These are phyloP conservation scores for Neoscytalidium dimidiatum DNA, from an alignment of 2,329 filamentous ascomycete species.

Conservation along the genomic window DNA sequence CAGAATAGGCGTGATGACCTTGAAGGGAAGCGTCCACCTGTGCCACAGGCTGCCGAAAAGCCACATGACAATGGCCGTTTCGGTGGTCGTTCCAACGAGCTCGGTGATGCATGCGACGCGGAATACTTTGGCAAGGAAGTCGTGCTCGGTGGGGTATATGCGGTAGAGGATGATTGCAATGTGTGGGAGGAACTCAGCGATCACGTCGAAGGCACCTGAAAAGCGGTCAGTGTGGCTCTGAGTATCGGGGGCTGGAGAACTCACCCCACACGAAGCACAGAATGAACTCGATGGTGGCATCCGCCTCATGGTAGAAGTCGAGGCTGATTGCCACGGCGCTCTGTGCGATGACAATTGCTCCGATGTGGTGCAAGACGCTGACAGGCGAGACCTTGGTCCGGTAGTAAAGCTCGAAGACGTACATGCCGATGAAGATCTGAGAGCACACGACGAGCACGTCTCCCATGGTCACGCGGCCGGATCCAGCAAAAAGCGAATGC, in stretches of 20 bases:
- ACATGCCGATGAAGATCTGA: constrained; percentile 49
- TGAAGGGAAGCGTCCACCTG: constrained; percentile 46
- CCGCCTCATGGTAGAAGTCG: constrained; percentile 24
- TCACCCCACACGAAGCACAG: constrained; percentile 44
- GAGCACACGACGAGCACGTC: constrained; percentile 43
- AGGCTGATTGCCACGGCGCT: constrained; percentile 44
- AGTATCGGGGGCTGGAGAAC: no score
- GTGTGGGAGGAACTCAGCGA: constrained; percentile 51
- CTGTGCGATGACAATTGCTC: constrained; percentile 45
- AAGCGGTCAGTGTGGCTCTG: not conserved
- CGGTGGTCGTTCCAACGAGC: constrained; percentile 40
- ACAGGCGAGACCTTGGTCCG: constrained; percentile 44
- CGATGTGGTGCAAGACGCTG: constrained; percentile 45
- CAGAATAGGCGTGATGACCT: constrained; percentile 45
- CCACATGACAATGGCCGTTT: constrained; percentile 48
- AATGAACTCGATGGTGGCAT: constrained; percentile 39
- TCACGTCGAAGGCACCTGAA: constrained; percentile 48
- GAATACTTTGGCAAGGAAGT: constrained; percentile 43
- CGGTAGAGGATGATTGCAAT: constrained; percentile 50
- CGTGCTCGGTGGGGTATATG: constrained; percentile 40
- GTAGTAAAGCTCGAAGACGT: constrained; percentile 49
- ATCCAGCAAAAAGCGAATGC: constrained; percentile 32
- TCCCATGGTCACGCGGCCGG: constrained; percentile 39
- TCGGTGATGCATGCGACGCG: constrained; percentile 39
- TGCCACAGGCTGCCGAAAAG: constrained; percentile 47